Percentiles rank a stretch among this genome's conserved stretches.
These are phyloP conservation scores for Conringia planisiliqua DNA, from an alignment of 345 rosid genomes.

Conservation along the genomic window DNA sequence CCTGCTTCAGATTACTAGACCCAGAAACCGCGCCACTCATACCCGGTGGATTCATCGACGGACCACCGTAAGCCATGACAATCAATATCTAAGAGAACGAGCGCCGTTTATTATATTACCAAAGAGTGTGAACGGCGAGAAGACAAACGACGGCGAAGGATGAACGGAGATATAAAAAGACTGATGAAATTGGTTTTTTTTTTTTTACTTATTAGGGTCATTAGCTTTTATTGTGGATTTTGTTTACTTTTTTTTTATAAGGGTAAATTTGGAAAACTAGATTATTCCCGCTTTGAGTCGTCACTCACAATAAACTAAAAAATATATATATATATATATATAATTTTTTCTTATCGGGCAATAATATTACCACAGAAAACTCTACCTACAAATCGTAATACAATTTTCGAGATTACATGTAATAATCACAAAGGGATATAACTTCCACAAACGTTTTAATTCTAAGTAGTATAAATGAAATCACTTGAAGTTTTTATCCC, in stretches of 20 bases:
- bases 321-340: too few relatives aligned
- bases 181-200: background rate
- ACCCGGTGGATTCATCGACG: conserved; percentile 33
- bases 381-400: conserved; percentile 9
- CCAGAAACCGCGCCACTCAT: conserved; percentile 28
- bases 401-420: conserved; percentile 3
- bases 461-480: background rate
- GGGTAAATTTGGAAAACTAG: background rate
- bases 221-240: background rate
- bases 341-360: too few relatives aligned
- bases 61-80: conserved; percentile 42
- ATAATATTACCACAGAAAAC: background rate
- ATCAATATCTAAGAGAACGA: background rate
- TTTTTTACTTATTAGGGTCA: background rate
- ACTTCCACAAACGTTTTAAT: background rate
- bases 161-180: background rate
- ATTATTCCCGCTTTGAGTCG: background rate
- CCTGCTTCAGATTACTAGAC: conserved; percentile 49
- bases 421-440: conserved; percentile 14
- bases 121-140: background rate
- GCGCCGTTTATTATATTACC: too few relatives aligned
- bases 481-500: background rate
- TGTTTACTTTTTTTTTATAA: background rate
- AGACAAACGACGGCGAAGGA: background rate
- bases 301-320: background rate